A percentile compares a stretch with the other conserved stretches of the same genome.
Conservation (phyloP, 192 early-diverging fungal genomes). For the Coemansia sp. region DNA sequence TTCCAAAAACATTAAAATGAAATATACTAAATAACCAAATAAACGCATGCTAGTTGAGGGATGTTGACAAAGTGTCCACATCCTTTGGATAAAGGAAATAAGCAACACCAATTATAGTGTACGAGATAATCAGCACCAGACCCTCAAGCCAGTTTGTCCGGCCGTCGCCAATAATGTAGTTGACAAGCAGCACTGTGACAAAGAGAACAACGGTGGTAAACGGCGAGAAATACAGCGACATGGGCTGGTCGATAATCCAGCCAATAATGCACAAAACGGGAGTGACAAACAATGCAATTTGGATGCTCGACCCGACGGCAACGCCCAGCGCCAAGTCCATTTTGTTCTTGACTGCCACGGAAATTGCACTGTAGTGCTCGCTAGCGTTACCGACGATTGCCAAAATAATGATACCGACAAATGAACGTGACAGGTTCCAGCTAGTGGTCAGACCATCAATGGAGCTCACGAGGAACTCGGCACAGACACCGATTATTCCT, state of each 20-base stretch:
- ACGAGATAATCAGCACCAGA: slow-evolving; percentile 74
- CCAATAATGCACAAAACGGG: slow-evolving; percentile 73
- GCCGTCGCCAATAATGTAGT: slow-evolving; percentile 82
- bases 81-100: slow-evolving; percentile 71
- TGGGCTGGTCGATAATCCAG: slow-evolving; percentile 77
- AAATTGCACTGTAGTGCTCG: slow-evolving; percentile 82
- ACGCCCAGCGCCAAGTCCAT: slow-evolving; percentile 90
- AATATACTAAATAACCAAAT: not conserved
- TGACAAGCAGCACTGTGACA: slow-evolving; percentile 74
- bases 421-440: slow-evolving; percentile 74
- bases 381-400: slow-evolving; percentile 92
- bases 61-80: slow-evolving; percentile 25
- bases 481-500: slow-evolving; percentile 71
- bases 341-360: slow-evolving; percentile 80
- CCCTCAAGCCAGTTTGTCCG: slow-evolving; percentile 93
- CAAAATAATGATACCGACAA: slow-evolving; percentile 88
- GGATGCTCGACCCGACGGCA: slow-evolving; percentile 85
- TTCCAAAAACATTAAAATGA: not conserved
- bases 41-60: not conserved
- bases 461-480: slow-evolving; percentile 81
- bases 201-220: slow-evolving; percentile 85
- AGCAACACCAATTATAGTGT: slow-evolving; percentile 81
- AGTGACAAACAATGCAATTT: slow-evolving; percentile 82
- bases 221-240: slow-evolving; percentile 80
- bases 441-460: slow-evolving; percentile 74